Base-by-base conservation (phyloP, 2,329 filamentous ascomycete genomes). In the Botrytis cinerea region DNA sequence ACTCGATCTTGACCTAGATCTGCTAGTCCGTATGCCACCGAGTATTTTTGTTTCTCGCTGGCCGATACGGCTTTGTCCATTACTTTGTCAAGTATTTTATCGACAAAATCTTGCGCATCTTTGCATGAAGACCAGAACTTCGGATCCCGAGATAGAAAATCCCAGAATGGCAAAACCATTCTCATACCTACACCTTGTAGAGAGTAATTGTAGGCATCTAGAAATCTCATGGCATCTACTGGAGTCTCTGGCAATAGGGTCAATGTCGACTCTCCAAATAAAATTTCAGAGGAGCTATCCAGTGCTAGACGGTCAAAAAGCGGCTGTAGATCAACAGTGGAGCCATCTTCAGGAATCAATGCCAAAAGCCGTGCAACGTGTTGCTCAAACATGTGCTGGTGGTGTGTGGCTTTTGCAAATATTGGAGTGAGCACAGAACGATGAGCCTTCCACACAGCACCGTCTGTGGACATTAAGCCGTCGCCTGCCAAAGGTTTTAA, bases 261-360 rank as follows among this genome's bases (percentile, higher is more conserved):
- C 14, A 32, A 40, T 1, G 16, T 54, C 0, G 86, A 87, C 77
- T 89, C 84, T 12, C 91, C 90, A 73, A 92, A 91, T 25, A 93
- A 83, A 76, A 92, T 90, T 62, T 87, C 85, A 0, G 87, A 90
- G 0, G 87, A 85, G 0, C 84, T 85, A 75, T 90, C 87, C 40
- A 90, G 83, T 0, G 87, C 88, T 35, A 89, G 81, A 63, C 46
- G 63, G 4, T 68, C 48, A 18, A 40, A 69, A 0, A 69, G 54
- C 2, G 71, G 71, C 22, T 69, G 70, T 12, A 74, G 1, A n/a
- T 74, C 64, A 70, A 74, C 10, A 20, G 64, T 71, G 4, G 45
- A 48, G 35, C 72, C 68, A 38, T 74, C 73, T 63, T 61, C 25
- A 14, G 70, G 70, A 57, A 70, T 73, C 5, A 59, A 5, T 0